Evolutionary conservation across 495 filamentous ascomycete species (phyloP).

Genomic region (Hypoxylon crocopeplum): DNA sequence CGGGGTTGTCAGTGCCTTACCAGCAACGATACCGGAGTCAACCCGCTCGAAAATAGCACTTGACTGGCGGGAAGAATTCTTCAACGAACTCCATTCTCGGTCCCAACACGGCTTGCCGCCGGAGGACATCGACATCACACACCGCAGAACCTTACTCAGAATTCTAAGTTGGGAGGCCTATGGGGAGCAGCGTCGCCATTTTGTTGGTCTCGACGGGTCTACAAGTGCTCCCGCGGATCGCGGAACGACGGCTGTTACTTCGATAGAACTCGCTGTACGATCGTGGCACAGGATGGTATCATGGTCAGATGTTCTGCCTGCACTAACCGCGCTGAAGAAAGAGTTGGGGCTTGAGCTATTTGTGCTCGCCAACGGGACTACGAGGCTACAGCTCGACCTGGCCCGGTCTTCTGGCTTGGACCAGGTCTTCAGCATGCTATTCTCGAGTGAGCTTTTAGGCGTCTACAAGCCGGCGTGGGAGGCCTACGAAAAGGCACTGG

Average conservation of each 20-base stretch:
- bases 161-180: constrained; percentile 39
- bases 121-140: constrained; percentile 60
- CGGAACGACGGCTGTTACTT: not conserved
- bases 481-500: constrained; percentile 53
- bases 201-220: constrained; percentile 33
- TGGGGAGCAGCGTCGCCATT: constrained; percentile 26
- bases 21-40: constrained; percentile 29
- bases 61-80: constrained; percentile 57
- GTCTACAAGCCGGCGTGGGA: constrained; percentile 55
- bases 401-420: constrained; percentile 52
- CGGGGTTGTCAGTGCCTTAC: constrained; percentile 38
- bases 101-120: constrained; percentile 41
- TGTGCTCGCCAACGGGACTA: constrained; percentile 63
- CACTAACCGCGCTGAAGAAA: constrained; percentile 27
- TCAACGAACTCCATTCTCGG: constrained; percentile 51
- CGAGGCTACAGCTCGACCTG: constrained; percentile 61
- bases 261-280: constrained; percentile 18
- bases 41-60: constrained; percentile 51
- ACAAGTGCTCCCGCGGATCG: constrained; percentile 12
- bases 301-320: constrained; percentile 54
- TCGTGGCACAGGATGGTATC: constrained; percentile 56
- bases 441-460: constrained; percentile 59
- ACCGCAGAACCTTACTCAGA: constrained; percentile 44
- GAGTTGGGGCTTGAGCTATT: constrained; percentile 43
- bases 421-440: constrained; percentile 55